Evolutionary conservation across 495 filamentous ascomycete genomes (phyloP), one percentile per base, ranked within the genome.

Genomic region (Neurospora intermedia): DNA sequence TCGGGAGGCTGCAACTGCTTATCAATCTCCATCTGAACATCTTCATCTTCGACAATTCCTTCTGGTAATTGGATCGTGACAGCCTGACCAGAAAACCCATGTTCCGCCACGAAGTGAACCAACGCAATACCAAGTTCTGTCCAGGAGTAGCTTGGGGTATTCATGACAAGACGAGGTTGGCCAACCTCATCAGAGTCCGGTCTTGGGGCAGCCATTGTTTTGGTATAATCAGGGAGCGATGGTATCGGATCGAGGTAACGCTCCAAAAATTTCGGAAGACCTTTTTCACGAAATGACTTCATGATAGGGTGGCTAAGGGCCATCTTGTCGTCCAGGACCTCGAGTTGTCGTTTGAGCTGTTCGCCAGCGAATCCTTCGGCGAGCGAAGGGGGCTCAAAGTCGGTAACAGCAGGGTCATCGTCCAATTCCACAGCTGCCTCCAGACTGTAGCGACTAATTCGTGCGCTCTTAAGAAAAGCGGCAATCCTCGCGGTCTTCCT

Each of bases 401-500:
- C 89, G 9, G 88, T 85, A 62, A 92, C 89, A 3, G 90, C 85
- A 5, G 90, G 86, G 69, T 89, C 89, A 40, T 97, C 93, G 76
- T 96, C 93, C 72, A 92, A 87, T 75, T 97, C 94, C 43, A 98
- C 85, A 9, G 96, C 93, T 72, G 94, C 92, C 79, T 99, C 96
- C 20, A 98, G 83, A 75, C 96, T 96, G 78, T 93, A 98, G 43
- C 96, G 88, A 43, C 88, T 89, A 40, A 97, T 86, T 8, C 94
- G 88, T 43, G 87, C 83, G 74, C 94, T 97, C 43, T 90, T 88
- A 16, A 98, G 81, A 72, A 93, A 88, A 40, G 89, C 87, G 11
- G 89, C 91, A 23, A 99, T 86, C 40, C 92, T 89, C 8, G 96
- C 91, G 35, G 93, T 88, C 72, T 92, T 89, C 74, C 96, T 87